These are phyloP conservation scores for Poa annua DNA, from an alignment of 176 grass and related monocot genomes.

Conservation along the genomic window DNA sequence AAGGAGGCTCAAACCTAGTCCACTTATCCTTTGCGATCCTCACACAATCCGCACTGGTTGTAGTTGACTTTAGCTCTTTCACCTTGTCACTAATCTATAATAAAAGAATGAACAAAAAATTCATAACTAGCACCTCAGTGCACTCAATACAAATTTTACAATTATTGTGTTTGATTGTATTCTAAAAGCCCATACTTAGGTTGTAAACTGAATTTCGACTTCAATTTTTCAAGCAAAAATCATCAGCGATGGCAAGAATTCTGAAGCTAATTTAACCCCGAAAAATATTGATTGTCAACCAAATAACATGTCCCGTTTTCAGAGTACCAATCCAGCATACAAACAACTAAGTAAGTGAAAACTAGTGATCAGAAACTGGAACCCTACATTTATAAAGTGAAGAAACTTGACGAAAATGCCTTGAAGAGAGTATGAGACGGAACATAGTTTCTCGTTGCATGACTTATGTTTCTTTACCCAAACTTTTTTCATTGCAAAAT, in stretches of 20 bases:
- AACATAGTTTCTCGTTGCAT: neutral
- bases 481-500: conserved; percentile 29
- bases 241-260: neutral
- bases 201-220: conserved; percentile 1
- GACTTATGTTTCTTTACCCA: neutral
- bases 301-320: neutral
- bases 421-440: neutral
- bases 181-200: neutral
- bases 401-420: conserved; percentile 19
- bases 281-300: conserved; percentile 12
- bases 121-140: conserved; percentile 1
- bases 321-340: conserved; percentile 19
- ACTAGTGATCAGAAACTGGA: conserved; percentile 1
- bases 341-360: conserved; percentile 26
- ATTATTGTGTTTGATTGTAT: neutral
- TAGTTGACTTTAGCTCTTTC: conserved; percentile 69
- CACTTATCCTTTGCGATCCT: conserved; percentile 58
- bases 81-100: conserved; percentile 65
- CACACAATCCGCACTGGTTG: conserved; percentile 43
- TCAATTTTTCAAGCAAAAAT: conserved; percentile 3
- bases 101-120: conserved; percentile 24
- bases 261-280: conserved; percentile 7
- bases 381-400: conserved; percentile 4
- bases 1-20: conserved; percentile 42
- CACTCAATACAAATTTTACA: conserved; percentile 11